Evolutionary conservation across 192 early-diverging fungal species (phyloP).

Genomic region (Podila horticola): DNA sequence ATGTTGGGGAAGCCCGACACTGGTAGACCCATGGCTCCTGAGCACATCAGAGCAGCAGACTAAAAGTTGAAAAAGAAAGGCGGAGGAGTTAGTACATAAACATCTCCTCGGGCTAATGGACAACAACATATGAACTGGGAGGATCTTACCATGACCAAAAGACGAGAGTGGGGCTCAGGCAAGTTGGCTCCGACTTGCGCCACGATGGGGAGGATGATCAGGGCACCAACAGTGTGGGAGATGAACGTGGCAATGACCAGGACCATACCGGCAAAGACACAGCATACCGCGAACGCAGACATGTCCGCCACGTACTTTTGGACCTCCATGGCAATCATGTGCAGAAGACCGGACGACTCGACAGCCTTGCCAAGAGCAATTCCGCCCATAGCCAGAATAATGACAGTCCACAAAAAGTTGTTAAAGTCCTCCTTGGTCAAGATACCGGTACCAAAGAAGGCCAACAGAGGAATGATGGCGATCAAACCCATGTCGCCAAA

Average conservation of each 20-base stretch:
- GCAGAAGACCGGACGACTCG: constrained; percentile 84
- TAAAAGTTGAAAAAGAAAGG: constrained; percentile 1
- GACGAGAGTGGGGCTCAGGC: constrained; percentile 69
- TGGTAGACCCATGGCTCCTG: constrained; percentile 91
- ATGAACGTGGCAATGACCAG: constrained; percentile 92
- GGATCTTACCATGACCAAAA: constrained; percentile 43
- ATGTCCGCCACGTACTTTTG: constrained; percentile 70
- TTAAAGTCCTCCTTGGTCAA: constrained; percentile 97
- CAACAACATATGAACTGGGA: neutral
- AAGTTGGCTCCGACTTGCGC: constrained; percentile 84
- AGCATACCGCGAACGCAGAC: constrained; percentile 76
- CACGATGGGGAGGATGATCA: constrained; percentile 97
- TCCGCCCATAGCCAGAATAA: constrained; percentile 94
- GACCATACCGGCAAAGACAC: constrained; percentile 82
- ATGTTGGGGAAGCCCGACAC: constrained; percentile 98
- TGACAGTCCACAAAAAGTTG: constrained; percentile 94
- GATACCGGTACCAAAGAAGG: constrained; percentile 91
- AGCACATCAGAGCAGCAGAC: constrained; percentile 84
- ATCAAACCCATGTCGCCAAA: constrained; percentile 97
- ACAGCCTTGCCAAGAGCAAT: constrained; percentile 94
- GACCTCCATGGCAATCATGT: constrained; percentile 80
- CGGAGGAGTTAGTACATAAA: neutral
- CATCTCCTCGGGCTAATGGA: neutral
- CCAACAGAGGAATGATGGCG: constrained; percentile 90
- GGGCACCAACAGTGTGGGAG: constrained; percentile 93